phyloP scores from a whole-genome alignment of 345 rosid genomes.

The Eucalyptus marginata region DNA sequence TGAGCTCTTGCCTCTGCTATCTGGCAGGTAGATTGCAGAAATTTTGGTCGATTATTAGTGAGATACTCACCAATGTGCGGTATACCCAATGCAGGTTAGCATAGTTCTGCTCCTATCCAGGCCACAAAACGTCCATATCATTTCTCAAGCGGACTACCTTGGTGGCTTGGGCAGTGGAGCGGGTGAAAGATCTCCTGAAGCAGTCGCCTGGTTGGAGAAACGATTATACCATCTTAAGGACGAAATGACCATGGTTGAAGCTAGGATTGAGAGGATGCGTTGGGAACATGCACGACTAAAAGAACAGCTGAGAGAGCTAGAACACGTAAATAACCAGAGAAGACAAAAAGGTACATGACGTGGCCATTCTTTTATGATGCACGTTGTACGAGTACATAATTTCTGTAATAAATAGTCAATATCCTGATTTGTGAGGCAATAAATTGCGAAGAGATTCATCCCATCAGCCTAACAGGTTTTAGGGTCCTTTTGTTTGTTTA shows the following conservation, averaged over 20 bases:
- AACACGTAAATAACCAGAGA: conserved; percentile 6
- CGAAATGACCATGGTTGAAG: conserved; percentile 69
- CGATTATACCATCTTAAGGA: conserved; percentile 63
- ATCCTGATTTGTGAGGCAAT: neutral
- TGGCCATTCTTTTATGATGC: neutral
- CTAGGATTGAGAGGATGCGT: conserved; percentile 61
- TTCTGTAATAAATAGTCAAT: neutral
- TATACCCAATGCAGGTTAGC: conserved; percentile 38
- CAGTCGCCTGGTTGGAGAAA: conserved; percentile 59
- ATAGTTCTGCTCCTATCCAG: conserved; percentile 58
- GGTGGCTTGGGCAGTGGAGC: conserved; percentile 7
- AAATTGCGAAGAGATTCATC: neutral
- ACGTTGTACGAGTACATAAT: neutral
- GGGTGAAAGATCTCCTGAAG: conserved; percentile 25
- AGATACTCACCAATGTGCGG: neutral
- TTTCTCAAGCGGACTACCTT: conserved; percentile 15
- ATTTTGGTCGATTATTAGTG: neutral
- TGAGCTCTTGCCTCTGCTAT: neutral
- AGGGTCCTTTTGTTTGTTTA: neutral
- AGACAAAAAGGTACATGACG: neutral
- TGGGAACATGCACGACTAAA: conserved; percentile 44
- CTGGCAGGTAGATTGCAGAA: neutral
- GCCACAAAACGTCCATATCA: conserved; percentile 39
- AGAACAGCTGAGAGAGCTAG: conserved; percentile 38
- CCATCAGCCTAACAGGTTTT: neutral